phyloP scores from a whole-genome alignment of 257 asterid species.

The Salvia miltiorrhiza region DNA sequence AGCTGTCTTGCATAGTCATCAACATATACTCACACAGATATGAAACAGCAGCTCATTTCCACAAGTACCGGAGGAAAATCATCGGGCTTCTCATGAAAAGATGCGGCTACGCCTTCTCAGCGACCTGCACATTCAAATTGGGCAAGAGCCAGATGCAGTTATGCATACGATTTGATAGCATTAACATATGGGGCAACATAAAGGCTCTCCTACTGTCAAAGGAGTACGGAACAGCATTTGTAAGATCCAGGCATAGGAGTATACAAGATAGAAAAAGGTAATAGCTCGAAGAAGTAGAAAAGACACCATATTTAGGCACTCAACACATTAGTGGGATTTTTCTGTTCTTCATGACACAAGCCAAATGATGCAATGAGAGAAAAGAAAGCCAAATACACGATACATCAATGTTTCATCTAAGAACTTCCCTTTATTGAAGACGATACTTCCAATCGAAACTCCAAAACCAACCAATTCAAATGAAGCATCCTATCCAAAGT shows the following conservation, averaged over 20 bases:
- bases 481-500: not conserved
- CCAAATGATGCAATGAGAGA: not conserved
- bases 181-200: not conserved
- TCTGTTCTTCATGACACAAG: not conserved
- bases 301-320: not conserved
- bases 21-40: constrained; percentile 9
- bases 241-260: not conserved
- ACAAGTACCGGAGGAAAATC: constrained; percentile 15
- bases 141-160: not conserved
- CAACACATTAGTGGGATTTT: not conserved
- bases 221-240: not conserved
- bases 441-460: not conserved
- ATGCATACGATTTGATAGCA: not conserved
- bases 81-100: constrained; percentile 24
- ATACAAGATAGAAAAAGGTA: not conserved
- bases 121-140: constrained; percentile 31
- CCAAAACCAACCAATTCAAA: not conserved
- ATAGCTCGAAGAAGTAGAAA: not conserved
- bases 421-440: not conserved
- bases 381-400: not conserved
- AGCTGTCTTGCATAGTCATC: constrained; percentile 8
- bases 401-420: not conserved
- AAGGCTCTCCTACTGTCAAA: not conserved
- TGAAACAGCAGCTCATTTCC: constrained; percentile 29
- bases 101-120: constrained; percentile 30